Base-by-base conservation (phyloP, 208 protist genomes). In the Histomonas meleagridis region DNA sequence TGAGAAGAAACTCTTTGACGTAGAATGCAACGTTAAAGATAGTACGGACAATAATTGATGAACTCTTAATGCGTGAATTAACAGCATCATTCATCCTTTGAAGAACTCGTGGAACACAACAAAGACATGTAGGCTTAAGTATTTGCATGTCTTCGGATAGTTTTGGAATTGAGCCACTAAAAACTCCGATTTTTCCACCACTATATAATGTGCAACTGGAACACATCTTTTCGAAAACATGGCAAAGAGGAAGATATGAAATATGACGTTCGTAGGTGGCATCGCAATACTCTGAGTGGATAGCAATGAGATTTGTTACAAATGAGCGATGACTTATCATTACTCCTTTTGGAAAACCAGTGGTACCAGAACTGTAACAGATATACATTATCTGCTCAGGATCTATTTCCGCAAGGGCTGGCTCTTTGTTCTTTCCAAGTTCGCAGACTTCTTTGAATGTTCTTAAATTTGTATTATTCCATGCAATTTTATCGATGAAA, bases 211-310 rank as follows among this genome's bases (percentile, higher is more conserved):
- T 38, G 35, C 40, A 26, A 21, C n/a, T 26, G 21, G 69, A 12
- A 7, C 23, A 65, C 26, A 43, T n/a, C 0, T 65, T 46, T 92
- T 97, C 96, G 65, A 97, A 96, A n/a, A 95, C 92, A 92, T 97
- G 96, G 23, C 96, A 95, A 38, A 97, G 92, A 48, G 96, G 96
- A 4, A 96, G 92, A 91, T 95, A 96, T 3, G 94, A 95, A 46
- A 96, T 78, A 65, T 96, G 94, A 5, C 46, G 40, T 46, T 40
- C 0, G 18, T 14, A 9, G n/a, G 51, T 26, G 2, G 1, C 46
- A 16, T 57, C 0, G 1, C 46, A 21, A 21, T 57, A 32, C 7
- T 21, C 9, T 9, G 14, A 21, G 32, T 48, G 3, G 76, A 14
- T 18, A 28, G 23, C 35, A 32, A 86, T 55, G 4, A 28, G 51